Base-by-base conservation (phyloP, 805 yeast genomes). In the Ogataea nakhonphanomensis region DNA sequence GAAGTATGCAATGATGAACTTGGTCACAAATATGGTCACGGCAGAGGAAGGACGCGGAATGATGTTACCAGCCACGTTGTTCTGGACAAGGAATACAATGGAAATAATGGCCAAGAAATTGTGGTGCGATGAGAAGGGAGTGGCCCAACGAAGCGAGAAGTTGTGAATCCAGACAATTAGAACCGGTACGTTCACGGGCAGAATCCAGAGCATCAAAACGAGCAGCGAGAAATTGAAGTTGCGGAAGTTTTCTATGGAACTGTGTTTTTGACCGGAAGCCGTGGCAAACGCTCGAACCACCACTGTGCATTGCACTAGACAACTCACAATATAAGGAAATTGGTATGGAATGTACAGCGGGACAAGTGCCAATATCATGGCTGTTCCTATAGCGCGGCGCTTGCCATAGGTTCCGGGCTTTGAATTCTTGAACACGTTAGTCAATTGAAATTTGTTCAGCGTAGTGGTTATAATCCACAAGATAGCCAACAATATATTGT, bases 121-220 rank as follows among this genome's bases (percentile, higher is more conserved):
- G 58, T 90, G 95, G 58, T 88, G 95, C 0, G 95, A 83, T 5
- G 85, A 76, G 55, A 88, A 88, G 12, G 95, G 89, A 0, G 93
- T 84, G 40, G 71, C 74, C 95, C 95, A 86, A 49, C 73, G 76
- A 13, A 87, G 71, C 1, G 84, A 73, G 43, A 88, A 67, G 54
- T 89, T 85, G 54, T 86, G 95, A 25, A 85, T 65, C 69, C 89
- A 88, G 1, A 89, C 96, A 43, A 88, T 67, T 22, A 89, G 57
- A 1, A 84, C 78, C 0, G 96, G 96, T 1, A 81, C 66, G 52
- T 84, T 84, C 14, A 88, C 78, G 0, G 95, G 95, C 4, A 86
- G 61, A 8, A 86, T 70, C 84, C 95, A 84, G 8, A 85, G 45
- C 82, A 88, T 76, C 39, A 88, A 51, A 55, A 86, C 61, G 22